Evolutionary conservation across 176 grass and related monocot species (phyloP).

Genomic region (Carex littledalei): DNA sequence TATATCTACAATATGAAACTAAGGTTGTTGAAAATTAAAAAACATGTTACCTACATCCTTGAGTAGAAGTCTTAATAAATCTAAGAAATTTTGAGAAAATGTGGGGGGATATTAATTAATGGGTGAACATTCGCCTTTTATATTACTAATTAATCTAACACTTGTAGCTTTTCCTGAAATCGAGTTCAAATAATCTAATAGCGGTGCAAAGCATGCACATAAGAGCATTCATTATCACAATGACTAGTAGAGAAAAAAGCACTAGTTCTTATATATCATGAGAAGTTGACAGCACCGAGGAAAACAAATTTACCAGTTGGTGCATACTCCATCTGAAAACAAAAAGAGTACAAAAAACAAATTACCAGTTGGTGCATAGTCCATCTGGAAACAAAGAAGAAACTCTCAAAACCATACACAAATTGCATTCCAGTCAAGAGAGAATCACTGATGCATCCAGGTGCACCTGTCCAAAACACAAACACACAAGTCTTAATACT

Average conservation of each 20-base stretch:
- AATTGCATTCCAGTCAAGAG: conserved; percentile 91
- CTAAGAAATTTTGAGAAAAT: not conserved
- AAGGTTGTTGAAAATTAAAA: too few species aligned
- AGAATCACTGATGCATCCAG: conserved; percentile 94
- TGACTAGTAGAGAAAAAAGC: not conserved
- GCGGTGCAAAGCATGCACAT: not conserved
- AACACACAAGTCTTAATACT: not conserved
- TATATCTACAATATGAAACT: too few species aligned
- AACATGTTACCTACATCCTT: too few species aligned
- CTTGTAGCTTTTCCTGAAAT: not conserved
- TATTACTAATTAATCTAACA: not conserved
- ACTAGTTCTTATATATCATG: not conserved
- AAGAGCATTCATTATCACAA: not conserved
- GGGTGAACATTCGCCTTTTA: too few species aligned
- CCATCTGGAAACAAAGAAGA: conserved; percentile 99
- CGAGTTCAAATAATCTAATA: not conserved
- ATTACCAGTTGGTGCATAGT: conserved; percentile 94
- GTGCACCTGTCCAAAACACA: conserved; percentile 60
- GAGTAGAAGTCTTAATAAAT: not conserved
- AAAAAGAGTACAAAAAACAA: conserved; percentile 25
- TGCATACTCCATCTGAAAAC: conserved; percentile 76
- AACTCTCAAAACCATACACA: conserved; percentile 93
- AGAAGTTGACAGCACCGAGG: not conserved
- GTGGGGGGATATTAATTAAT: too few species aligned
- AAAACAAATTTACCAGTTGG: conserved; percentile 51